These are phyloP conservation scores for Rugosomyces carneus DNA, from an alignment of 1,284 basidiomycete genomes.

Conservation along the genomic window DNA sequence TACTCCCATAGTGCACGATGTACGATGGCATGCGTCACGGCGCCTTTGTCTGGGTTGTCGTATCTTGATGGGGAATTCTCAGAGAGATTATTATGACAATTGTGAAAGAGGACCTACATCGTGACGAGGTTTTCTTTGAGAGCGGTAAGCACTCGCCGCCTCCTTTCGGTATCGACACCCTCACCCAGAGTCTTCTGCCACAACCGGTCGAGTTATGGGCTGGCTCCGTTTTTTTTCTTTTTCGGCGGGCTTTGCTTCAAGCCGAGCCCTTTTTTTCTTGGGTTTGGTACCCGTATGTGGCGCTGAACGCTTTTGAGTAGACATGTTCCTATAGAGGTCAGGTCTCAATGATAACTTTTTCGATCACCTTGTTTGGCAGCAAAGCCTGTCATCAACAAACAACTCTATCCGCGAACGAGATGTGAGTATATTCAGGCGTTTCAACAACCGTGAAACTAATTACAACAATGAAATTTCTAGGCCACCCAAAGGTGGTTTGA, in stretches of 20 bases:
- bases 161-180: constrained; percentile 54
- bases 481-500: constrained; percentile 40
- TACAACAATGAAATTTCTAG: constrained; percentile 19
- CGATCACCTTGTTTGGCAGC: constrained; percentile 15
- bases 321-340: constrained; percentile 5
- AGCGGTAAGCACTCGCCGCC: constrained; percentile 59
- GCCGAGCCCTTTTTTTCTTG: constrained; percentile 47
- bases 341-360: constrained; percentile 12
- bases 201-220: constrained; percentile 40
- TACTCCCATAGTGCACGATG: constrained; percentile 81
- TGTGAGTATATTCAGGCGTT: not conserved
- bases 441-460: not conserved
- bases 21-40: constrained; percentile 78
- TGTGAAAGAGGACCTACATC: constrained; percentile 48
- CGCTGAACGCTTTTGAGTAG: constrained; percentile 44
- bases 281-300: constrained; percentile 36
- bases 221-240: constrained; percentile 30
- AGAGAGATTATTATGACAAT: constrained; percentile 2
- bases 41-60: constrained; percentile 85
- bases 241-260: constrained; percentile 21
- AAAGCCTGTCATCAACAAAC: not conserved
- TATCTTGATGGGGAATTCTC: constrained; percentile 43
- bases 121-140: constrained; percentile 69
- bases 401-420: not conserved
- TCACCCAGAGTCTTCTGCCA: constrained; percentile 30